phyloP scores from a whole-genome alignment of 495 filamentous ascomycete genomes.

The Penicillium daleae region DNA sequence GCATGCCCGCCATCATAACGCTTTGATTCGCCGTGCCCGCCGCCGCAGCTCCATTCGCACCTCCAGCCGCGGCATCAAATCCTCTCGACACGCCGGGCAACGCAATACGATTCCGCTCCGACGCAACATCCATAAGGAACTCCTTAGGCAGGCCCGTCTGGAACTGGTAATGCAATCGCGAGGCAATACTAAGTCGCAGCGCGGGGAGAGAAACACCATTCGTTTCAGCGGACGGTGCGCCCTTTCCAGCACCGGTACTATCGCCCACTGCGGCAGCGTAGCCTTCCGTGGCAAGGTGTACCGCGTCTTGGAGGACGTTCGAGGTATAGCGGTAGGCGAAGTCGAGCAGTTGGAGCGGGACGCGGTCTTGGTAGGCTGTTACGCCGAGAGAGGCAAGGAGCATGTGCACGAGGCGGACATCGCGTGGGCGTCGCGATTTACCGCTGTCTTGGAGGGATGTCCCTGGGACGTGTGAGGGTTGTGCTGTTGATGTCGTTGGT shows the following conservation, averaged over 20 bases:
- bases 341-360: constrained; percentile 92
- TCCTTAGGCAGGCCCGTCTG: constrained; percentile 75
- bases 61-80: constrained; percentile 44
- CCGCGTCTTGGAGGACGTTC: constrained; percentile 52
- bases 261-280: constrained; percentile 47
- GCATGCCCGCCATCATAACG: constrained; percentile 64
- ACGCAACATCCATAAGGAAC: constrained; percentile 79
- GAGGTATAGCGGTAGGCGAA: constrained; percentile 88
- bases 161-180: constrained; percentile 67
- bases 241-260: constrained; percentile 25
- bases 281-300: constrained; percentile 58
- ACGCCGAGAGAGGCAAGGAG: constrained; percentile 87
- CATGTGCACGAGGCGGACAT: constrained; percentile 89
- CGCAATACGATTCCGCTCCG: constrained; percentile 78
- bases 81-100: constrained; percentile 78
- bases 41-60: constrained; percentile 17
- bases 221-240: constrained; percentile 33
- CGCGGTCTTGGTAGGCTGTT: constrained; percentile 87
- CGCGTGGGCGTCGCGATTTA: constrained; percentile 76
- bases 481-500: constrained; percentile 37
- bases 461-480: constrained; percentile 47
- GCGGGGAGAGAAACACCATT: constrained; percentile 58
- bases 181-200: constrained; percentile 66
- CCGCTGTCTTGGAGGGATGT: constrained; percentile 65
- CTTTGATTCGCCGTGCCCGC: constrained; percentile 34